Conservation (phyloP, 768 basidiomycete species). For the Collybia nuda region DNA sequence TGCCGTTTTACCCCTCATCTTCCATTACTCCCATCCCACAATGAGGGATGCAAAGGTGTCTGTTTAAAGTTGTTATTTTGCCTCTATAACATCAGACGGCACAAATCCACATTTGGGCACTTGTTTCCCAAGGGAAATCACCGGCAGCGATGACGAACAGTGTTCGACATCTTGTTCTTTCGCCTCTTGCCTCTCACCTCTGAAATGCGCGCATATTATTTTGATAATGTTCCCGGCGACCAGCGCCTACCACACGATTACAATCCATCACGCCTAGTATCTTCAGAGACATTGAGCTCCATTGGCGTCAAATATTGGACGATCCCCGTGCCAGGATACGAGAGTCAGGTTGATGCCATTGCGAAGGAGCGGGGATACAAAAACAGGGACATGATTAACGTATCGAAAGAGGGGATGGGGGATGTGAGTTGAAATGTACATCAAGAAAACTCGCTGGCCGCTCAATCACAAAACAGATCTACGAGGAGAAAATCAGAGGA, state of each 20-base stretch:
- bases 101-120: no score
- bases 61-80: no score
- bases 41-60: no score
- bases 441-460: background rate
- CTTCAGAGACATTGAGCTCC: conserved; percentile 42
- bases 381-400: conserved; percentile 79
- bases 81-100: no score
- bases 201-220: conserved; percentile 74
- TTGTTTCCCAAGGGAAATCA: no score
- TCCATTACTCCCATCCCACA: no score
- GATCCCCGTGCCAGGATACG: conserved; percentile 63
- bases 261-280: conserved; percentile 53
- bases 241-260: conserved; percentile 82
- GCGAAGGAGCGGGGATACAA: conserved; percentile 76
- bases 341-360: conserved; percentile 56
- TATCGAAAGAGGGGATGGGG: conserved; percentile 77
- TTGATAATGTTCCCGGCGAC: conserved; percentile 74
- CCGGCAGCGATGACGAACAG: no score
- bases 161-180: no score
- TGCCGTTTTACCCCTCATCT: no score
- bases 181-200: background rate
- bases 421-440: conserved; percentile 42
- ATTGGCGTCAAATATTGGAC: conserved; percentile 70
- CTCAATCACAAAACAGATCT: conserved; percentile 32
- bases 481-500: conserved; percentile 77